Base-by-base conservation (phyloP, 1,284 basidiomycete species). In the Austroboletus novae-zelandiae region DNA sequence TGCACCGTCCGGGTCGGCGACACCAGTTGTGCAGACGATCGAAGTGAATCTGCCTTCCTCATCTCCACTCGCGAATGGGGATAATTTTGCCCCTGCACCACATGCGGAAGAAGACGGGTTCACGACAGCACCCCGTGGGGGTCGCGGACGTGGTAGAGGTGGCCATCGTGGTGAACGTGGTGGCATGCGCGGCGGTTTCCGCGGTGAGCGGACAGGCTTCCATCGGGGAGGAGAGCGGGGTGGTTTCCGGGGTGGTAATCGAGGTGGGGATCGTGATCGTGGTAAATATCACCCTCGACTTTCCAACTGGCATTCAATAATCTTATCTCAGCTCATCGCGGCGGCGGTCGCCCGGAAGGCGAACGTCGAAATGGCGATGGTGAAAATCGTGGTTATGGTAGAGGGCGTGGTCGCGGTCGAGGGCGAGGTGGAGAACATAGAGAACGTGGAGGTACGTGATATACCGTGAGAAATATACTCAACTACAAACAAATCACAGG, bases 71-170 rank as follows among this genome's bases (percentile, higher is more conserved):
- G 15, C 62, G 31, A 67, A 65, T 25, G 65, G 68, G 50, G 68
- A 57, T 57, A 57, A 27, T 54, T 64, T 49, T 13, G 60, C 61
- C 9, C 50, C 65, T 13, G 57, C 62, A 23, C 54, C 62, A 23
- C 60, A 58, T 14, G 62, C 66, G 9, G 84, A 81, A 31, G 80
- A 83, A 0, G 86, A 88, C 40, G 85, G 85, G 0, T 89, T 89
- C 65, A 79, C 69, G 6, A 74, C 73, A 45, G 68, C 78, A 15
- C 47, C 61, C 8, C 67, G 71, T 2, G 70, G 71, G 29, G 71
- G 68, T 51, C 71, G 74, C 46, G 74, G 77, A 43, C 68, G 75
- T 53, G 71, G 71, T 46, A 65, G 76, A 48, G 74, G 76, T 4
- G 25, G 25, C 57, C 25, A 65, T 49, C 71, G 73, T 32, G 71